Base-by-base conservation (phyloP, 2,329 filamentous ascomycete genomes). In the Fusarium compactum region DNA sequence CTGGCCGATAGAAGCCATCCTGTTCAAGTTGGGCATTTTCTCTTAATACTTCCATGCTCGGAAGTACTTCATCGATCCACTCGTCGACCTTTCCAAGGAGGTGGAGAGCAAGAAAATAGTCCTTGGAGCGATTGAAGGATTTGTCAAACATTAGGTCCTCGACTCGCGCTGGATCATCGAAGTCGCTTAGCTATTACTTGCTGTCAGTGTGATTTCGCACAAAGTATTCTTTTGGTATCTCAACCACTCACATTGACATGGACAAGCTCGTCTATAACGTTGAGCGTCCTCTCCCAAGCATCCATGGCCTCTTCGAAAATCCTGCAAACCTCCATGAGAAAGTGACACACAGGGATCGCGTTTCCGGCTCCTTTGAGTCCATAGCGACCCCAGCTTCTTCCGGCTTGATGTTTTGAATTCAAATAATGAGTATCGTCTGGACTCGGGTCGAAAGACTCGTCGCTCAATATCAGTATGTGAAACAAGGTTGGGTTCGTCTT, bases 51-150 rank as follows among this genome's bases (percentile, higher is more conserved):
- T 34, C 20, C 0, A 34, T 34, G 16, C 20, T 50, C 2, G 16
- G 7, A 12, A 50, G 5, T 9, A 34, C 16, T 34, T 58, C 55
- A 2, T 27, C 34, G 0, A 55, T 2, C 55, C 55, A 58, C 15
- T 43, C 34, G 0, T 58, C 27, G 0, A 43, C 7, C 0, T 27
- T 34, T 2, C 55, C 18, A 0, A 58, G 18, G 5, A 34, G 2
- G 1, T 58, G 48, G 0, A 58, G 27, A 1, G 48, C 48, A 32
- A 43, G 8, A 12, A 58, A 55, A 2, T 58, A 58, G 14, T 58
- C 10, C 4, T 6, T 32, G 0, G 55, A 58, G 0, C 55, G 55
- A 0, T 43, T 3, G 3, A 58, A 55, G 3, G 48, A 58, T 0
- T 3, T 58, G 0, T 58, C 48, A 7, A 58, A 58, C 34, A 58